phyloP scores from a whole-genome alignment of 768 basidiomycete species.

The Pulveroboletus sp. region DNA sequence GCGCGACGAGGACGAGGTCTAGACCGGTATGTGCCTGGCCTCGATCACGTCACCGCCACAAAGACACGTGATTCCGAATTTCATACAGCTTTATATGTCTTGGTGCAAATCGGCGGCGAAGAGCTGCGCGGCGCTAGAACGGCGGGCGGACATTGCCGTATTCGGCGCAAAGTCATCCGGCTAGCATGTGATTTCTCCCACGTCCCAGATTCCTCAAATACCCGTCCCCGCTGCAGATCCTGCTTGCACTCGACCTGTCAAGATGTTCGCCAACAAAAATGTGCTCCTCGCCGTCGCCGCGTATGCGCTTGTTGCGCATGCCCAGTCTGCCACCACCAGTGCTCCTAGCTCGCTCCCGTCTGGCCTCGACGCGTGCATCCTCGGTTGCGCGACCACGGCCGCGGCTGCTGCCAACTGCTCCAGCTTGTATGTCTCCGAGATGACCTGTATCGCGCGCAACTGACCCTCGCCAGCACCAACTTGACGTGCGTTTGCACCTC shows the following conservation, averaged over 20 bases:
- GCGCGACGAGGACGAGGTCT: too few species aligned
- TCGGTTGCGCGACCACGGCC: conserved; percentile 3
- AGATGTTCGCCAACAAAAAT: conserved; percentile 22
- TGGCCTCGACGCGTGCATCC: conserved; percentile 8
- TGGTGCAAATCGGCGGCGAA: too few species aligned
- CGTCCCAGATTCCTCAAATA: conserved; percentile 15
- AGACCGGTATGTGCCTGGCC: too few species aligned
- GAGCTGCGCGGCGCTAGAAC: too few species aligned
- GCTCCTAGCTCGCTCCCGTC: conserved; percentile 1
- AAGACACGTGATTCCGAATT: too few species aligned
- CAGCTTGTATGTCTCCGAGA: conserved; percentile 11
- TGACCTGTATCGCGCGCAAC: not conserved
- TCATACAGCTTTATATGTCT: too few species aligned
- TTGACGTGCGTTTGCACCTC: conserved; percentile 40
- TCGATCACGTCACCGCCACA: too few species aligned
- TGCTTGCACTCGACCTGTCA: not conserved
- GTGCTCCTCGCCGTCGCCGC: conserved; percentile 14
- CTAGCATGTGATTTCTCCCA: conserved; percentile 2
- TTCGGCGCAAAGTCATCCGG: not conserved
- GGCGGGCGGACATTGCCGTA: not conserved
- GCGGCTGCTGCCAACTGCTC: not conserved
- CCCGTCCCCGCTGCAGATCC: not conserved
- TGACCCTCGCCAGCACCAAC: conserved; percentile 32
- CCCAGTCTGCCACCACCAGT: conserved; percentile 11
- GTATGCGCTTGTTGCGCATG: conserved; percentile 17